These are phyloP conservation scores for Hippophae gyantsensis DNA, from an alignment of 306 rosid genomes.

Conservation along the genomic window DNA sequence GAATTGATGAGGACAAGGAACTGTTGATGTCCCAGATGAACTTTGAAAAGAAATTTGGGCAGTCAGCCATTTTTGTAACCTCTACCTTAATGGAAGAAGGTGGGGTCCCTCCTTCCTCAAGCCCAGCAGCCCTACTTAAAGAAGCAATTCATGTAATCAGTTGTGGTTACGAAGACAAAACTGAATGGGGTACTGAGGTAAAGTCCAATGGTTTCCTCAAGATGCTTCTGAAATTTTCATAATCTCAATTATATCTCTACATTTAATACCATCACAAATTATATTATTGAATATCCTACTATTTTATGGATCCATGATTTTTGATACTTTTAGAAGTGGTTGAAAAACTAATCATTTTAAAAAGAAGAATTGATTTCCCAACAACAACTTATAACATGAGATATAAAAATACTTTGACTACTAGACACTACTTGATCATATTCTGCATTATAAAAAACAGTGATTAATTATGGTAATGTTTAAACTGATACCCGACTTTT, in stretches of 20 bases:
- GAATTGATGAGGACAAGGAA: conserved; percentile 67
- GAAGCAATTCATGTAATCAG: conserved; percentile 93
- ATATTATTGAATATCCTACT: no score
- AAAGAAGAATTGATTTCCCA: no score
- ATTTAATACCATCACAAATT: no score
- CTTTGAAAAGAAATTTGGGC: conserved; percentile 83
- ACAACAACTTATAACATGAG: no score
- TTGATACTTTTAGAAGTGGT: no score
- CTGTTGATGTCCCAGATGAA: conserved; percentile 84
- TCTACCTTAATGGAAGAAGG: conserved; percentile 87
- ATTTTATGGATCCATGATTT: no score
- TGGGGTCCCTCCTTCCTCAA: conserved; percentile 65
- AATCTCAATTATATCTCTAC: no score
- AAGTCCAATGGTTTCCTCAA: conserved; percentile 12
- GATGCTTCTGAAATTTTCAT: not conserved
- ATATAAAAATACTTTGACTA: no score
- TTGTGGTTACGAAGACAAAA: conserved; percentile 91
- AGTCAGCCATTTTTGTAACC: conserved; percentile 87
- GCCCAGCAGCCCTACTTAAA: conserved; percentile 74
- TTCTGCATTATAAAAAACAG: no score
- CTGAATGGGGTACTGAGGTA: conserved; percentile 97
- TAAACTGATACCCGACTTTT: not conserved
- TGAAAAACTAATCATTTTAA: no score
- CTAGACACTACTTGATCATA: no score
- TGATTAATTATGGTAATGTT: no score